Base-by-base conservation (phyloP, 129 eudicot species). In the Helichrysum umbraculigerum region DNA sequence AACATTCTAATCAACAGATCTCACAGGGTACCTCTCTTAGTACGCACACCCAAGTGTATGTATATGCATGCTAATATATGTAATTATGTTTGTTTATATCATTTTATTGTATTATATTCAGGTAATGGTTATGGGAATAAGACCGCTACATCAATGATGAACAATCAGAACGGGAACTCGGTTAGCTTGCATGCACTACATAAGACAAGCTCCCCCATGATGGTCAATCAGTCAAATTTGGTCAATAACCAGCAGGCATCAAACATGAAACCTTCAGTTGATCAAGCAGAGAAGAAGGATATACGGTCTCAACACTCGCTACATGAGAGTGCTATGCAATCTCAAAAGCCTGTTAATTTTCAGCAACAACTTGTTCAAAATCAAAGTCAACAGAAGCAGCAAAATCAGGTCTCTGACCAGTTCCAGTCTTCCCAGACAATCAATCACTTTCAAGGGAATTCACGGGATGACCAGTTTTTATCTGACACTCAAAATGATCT, bases 121-220 rank as follows among this genome's bases (percentile, higher is more conserved):
- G 98, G 96, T 81, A 96, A 86, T 84, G 87, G 83, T 73, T 87
- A 82, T 76, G 87, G 81, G 68, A 75, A 72, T 64, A 72, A 76
- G 22, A 62, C 81, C 9, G 69, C 83, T 76, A 89, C 89, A 29
- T 82, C 89, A 21, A n/a, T 76, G 76, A 76, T 72, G 86, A 90
- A 87, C 79, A 87, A 73, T 78, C 96, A 88, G 78, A 81, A 85
- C 63, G 9, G 76, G 75, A 84, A 79, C 86, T 57, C 87, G 14
- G 79, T 83, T 34, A 75, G 88, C 76, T 57, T 84, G 80, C 86
- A 84, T 71, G 78, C 91, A 3, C 69, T 84, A 65, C 76, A 79
- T 64, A 87, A 81, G 73, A 47, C 83, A 71, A 83, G 71, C 80
- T 37, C 86, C 72, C 82, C 86, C 4, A 33, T 80, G 82, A 70